Evolutionary conservation across 768 basidiomycete genomes (phyloP), one percentile per base, ranked within the genome.

Genomic region (Chiua virens): DNA sequence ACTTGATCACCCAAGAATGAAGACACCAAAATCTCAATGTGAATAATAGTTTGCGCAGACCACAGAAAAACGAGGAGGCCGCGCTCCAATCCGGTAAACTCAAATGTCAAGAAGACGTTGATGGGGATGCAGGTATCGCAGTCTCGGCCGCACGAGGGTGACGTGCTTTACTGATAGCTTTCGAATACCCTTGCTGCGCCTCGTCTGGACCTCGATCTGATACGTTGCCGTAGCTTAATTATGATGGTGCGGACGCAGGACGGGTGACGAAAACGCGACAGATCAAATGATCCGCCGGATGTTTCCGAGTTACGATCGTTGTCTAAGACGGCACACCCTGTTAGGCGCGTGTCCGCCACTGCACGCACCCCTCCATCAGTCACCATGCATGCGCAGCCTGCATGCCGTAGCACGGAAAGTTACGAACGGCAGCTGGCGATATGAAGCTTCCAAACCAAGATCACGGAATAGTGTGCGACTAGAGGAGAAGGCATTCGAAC

Each of bases 291-390:
- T 57, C 53, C 58, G 37, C 40, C 63, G 65, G 61, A 41, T 28
- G 51, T 53, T 35, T 23, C 65, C 61, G 61, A 42, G 54, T 45
- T 49, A 63, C 47, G 42, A 59, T 63, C 56, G 27, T 30, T 52
- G 49, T 40, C 46, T 17, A 43, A 47, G 34, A 54, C 47, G 22
- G 45, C 65, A 58, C 57, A 47, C 36, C 54, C 54, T 54, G 35
- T 28, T 39, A 37, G 27, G 41, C 40, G 54, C 39, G 39, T 62
- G 68, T 49, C 53, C 58, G 54, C 57, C 54, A 53, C 60, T 48
- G 53, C 47, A 48, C 60, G 65, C 45, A 47, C 59, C 53, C 52
- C n/a, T 41, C 51, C 63, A 67, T 68, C 63, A 70, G 35, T 62
- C 66, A 70, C 55, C 56, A 59, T 56, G 49, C 53, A 54, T 59